Base-by-base conservation (phyloP, 192 early-diverging fungal genomes). In the Coemansia sp. region DNA sequence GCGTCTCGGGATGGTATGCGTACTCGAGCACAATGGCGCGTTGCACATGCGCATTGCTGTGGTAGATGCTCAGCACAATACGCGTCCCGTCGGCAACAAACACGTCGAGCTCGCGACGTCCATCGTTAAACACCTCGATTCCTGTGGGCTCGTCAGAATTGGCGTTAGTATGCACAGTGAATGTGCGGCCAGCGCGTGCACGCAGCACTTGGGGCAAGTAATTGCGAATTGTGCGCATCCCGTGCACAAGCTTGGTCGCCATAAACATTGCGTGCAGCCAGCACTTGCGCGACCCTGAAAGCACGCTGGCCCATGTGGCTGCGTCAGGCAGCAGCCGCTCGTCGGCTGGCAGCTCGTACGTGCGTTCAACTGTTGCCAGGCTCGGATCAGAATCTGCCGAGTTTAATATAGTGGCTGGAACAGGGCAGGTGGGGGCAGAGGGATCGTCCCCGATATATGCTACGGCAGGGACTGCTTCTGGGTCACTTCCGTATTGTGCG, bases 201-300 rank as follows among this genome's bases (percentile, higher is more conserved):
- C 83, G 79, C 74, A 90, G 79, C 54, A 90, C 67, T 4, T 84
- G 82, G 13, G 78, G 73, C 16, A 89, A 58, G 64, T 83, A 87
- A 74, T 91, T 91, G 65, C 82, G 75, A 39, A 79, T 61, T 55
- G 83, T 82, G 45, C 74, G 82, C 63, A 83, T 82, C 39, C 85
- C 89, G 64, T 94, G 92, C 37, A 94, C 89, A 45, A 95, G 86
- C 43, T 86, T 77, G 11, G 85, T 75, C 23, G 87, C 74, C 0
- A 88, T 90, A 48, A 97, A 72, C 27, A 94, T 67, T 1, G 92
- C 92, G n/a, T 87, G 87, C 32, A 95, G 82, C 95, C 95, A 97
- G 27, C 83, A 87, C 60, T 83, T 83, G 6, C 81, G 67, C 3
- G 79, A 65, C 2, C 92, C 92, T 26, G 88, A 84, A 14, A 95